phyloP scores from a whole-genome alignment of 2,329 filamentous ascomycete species.

The Pezizomycotina sp. region DNA sequence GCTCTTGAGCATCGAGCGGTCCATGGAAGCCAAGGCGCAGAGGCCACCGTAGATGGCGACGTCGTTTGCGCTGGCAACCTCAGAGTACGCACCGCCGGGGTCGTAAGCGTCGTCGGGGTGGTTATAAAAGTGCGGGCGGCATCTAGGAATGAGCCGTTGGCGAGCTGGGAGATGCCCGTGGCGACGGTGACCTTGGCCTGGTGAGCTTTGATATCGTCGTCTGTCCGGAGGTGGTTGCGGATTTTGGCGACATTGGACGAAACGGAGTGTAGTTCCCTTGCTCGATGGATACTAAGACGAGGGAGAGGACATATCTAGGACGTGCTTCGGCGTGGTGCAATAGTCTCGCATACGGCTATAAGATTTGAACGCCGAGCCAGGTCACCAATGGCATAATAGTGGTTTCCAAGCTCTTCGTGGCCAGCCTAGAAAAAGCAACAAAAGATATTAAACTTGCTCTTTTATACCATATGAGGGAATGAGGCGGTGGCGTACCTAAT shows the following conservation, averaged over 20 bases:
- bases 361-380: slow-evolving; percentile 55
- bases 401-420: slow-evolving; percentile 75
- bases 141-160: slow-evolving; percentile 40
- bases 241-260: slow-evolving; percentile 52
- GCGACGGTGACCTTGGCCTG: slow-evolving; percentile 41
- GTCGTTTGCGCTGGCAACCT: slow-evolving; percentile 68
- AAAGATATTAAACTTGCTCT: too few relatives aligned
- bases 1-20: slow-evolving; percentile 55
- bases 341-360: slow-evolving; percentile 81
- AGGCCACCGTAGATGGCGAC: slow-evolving; percentile 83
- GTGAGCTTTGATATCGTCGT: slow-evolving; percentile 35
- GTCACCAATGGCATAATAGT: slow-evolving; percentile 65
- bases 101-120: slow-evolving; percentile 40
- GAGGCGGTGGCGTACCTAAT: slow-evolving; percentile 45
- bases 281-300: slow-evolving; percentile 59
- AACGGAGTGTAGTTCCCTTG: slow-evolving; percentile 62
- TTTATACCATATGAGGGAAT: not conserved
- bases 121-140: slow-evolving; percentile 60
- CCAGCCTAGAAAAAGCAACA: slow-evolving; percentile 67
- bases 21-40: slow-evolving; percentile 78
- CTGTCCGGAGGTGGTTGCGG: slow-evolving; percentile 32
- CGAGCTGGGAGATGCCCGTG: slow-evolving; percentile 45
- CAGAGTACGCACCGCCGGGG: slow-evolving; percentile 44
- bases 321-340: slow-evolving; percentile 66
- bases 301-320: slow-evolving; percentile 67